These are phyloP conservation scores for Carex pumila DNA, from an alignment of 176 grass and related monocot species.

Conservation along the genomic window DNA sequence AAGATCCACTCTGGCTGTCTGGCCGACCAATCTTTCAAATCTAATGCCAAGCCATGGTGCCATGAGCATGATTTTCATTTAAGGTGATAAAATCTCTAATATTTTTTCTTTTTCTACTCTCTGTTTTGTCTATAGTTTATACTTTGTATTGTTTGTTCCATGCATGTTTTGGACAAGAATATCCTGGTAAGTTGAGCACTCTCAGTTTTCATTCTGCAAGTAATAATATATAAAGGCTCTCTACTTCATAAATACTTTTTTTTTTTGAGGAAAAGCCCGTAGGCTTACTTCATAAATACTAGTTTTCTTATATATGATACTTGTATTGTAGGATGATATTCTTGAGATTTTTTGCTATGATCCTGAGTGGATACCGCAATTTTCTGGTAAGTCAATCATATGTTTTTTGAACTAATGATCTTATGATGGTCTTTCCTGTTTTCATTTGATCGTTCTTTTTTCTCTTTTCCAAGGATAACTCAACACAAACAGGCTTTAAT, in stretches of 20 bases:
- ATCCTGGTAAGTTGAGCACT: not conserved
- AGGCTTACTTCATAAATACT: constrained; percentile 17
- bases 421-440: constrained; percentile 19
- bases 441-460: not conserved
- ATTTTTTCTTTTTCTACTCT: not conserved
- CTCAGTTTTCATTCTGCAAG: constrained; percentile 2
- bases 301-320: constrained; percentile 21
- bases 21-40: constrained; percentile 49
- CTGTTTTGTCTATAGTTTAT: not conserved
- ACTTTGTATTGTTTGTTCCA: not conserved
- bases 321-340: constrained; percentile 86
- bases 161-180: not conserved
- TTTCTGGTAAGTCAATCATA: constrained; percentile 80
- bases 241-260: constrained; percentile 16
- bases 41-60: constrained; percentile 67
- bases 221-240: not conserved
- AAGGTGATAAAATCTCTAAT: constrained; percentile 47
- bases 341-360: constrained; percentile 92
- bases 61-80: constrained; percentile 93
- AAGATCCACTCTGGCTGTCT: constrained; percentile 90
- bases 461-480: constrained; percentile 58
- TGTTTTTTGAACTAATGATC: constrained; percentile 17
- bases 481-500: constrained; percentile 83
- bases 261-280: no score
- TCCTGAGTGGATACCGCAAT: constrained; percentile 95